These are phyloP conservation scores for Xylariaceae sp. DNA, from an alignment of 2,329 filamentous ascomycete species.

Conservation along the genomic window DNA sequence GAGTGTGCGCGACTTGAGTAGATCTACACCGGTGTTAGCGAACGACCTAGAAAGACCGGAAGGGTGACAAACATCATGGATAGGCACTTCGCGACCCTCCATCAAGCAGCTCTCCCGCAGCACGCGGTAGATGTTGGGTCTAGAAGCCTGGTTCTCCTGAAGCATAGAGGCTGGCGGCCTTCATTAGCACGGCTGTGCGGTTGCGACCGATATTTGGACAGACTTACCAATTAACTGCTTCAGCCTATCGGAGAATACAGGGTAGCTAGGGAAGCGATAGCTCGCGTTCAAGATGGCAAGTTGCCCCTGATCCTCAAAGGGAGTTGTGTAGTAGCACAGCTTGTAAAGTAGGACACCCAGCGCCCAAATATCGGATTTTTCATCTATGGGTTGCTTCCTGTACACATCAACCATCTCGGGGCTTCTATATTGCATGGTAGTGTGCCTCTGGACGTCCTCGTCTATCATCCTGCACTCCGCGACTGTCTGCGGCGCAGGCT, in stretches of 20 bases:
- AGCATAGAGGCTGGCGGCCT: slow-evolving; percentile 66
- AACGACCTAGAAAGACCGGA: slow-evolving; percentile 1
- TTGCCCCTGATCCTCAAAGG: slow-evolving; percentile 95
- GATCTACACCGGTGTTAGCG: slow-evolving; percentile 50
- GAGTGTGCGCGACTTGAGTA: slow-evolving; percentile 61
- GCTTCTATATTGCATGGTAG: slow-evolving; percentile 93
- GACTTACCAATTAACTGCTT: slow-evolving; percentile 81
- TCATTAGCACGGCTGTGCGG: slow-evolving; percentile 18
- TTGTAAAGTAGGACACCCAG: slow-evolving; percentile 94
- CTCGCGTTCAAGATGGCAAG: slow-evolving; percentile 95
- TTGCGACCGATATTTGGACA: not conserved
- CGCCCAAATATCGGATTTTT: slow-evolving; percentile 99
- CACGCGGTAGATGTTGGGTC: slow-evolving; percentile 93
- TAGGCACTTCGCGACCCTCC: slow-evolving; percentile 79
- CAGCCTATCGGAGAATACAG: slow-evolving; percentile 80
- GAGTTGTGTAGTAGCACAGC: slow-evolving; percentile 97
- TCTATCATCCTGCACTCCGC: slow-evolving; percentile 88
- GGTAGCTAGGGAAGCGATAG: slow-evolving; percentile 85
- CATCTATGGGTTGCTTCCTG: slow-evolving; percentile 90
- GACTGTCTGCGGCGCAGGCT: slow-evolving; percentile 77
- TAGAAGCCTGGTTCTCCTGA: slow-evolving; percentile 67
- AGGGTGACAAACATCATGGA: slow-evolving; percentile 70
- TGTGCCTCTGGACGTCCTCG: slow-evolving; percentile 95
- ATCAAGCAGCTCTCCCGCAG: slow-evolving; percentile 81
- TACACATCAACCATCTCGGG: slow-evolving; percentile 99